Base-by-base conservation (phyloP, 306 rosid species). In the Mimosa pudica region DNA sequence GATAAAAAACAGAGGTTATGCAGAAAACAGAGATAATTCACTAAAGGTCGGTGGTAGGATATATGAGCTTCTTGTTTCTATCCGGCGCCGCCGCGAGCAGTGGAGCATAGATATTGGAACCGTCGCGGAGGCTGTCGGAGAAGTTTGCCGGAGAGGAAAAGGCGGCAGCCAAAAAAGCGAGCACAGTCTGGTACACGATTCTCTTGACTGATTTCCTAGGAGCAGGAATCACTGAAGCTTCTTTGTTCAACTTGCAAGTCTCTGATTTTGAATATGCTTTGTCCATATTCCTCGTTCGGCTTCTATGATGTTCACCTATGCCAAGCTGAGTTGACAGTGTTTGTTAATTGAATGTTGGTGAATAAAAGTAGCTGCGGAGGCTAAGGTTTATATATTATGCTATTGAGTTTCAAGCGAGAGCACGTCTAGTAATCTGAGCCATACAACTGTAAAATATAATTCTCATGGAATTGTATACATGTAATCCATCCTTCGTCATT, bases 121-220 rank as follows among this genome's bases (percentile, higher is more conserved):
- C 17, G 62, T 0, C 7, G 8, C 12, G 44, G 61, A 71, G 9
- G 32, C 52, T 52, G 38, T 68, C 6, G 1, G 68, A 63, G 0
- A 10, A 20, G 35, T 44, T 14, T 42, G 32, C 60, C 16, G 2
- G 7, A 2, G 81, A 67, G 30, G 51, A 54, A 41, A 73, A 78
- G 52, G 60, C 66, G 74, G 36, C 30, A 54, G 41, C 13, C 3
- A 81, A 2, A 32, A 45, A 73, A 36, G 36, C n/a, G 7, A 74
- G 7, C 9, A 49, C 5, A 9, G 36, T 13, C 64, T 84, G 79
- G 0, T 70, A 36, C 14, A 80, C 62, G 83, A 86, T 80, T 46
- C 57, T 78, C 81, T 88, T 88, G 41, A 88, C 91, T 16, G 45
- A 81, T 73, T 35, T 82, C 63, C 88, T 85, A 16, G 38, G 81